A percentile compares a stretch with the other conserved stretches of the same genome.
Conservation (phyloP, 257 asterid species). For the Scutellaria baicalensis region DNA sequence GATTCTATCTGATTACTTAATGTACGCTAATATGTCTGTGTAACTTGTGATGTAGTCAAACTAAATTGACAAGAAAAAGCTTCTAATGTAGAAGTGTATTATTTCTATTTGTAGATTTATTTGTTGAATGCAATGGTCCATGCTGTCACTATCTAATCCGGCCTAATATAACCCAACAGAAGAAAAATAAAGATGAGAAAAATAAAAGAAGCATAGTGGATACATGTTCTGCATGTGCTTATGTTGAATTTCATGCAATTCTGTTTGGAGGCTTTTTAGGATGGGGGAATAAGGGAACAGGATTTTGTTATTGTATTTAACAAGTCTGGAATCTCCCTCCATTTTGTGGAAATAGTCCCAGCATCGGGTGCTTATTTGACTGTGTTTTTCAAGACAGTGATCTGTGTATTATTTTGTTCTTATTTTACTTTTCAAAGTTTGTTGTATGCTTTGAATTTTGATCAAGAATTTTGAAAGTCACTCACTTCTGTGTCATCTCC, state of each 20-base stretch:
- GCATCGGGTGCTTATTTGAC: not conserved
- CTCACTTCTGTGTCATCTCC: conserved; percentile 24
- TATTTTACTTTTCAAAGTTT: conserved; percentile 2
- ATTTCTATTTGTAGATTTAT: not conserved
- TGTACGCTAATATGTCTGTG: not conserved
- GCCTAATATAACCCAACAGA: not conserved
- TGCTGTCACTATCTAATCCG: not conserved
- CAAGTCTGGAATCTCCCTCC: not conserved
- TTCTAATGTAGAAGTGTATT: not conserved
- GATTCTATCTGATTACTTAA: not conserved
- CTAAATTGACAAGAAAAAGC: not conserved
- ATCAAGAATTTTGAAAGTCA: conserved; percentile 8
- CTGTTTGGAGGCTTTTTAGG: not conserved
- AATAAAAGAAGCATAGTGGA: not conserved
- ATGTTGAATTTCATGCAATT: not conserved
- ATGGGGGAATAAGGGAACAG: not conserved
- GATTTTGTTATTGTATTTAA: not conserved
- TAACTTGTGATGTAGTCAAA: not conserved
- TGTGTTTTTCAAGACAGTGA: not conserved
- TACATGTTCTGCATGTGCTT: not conserved
- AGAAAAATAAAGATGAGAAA: not conserved
- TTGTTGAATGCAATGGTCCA: not conserved
- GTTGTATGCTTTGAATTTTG: conserved; percentile 9
- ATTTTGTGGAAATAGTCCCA: no score
- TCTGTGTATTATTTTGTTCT: not conserved